Conservation (phyloP, 1,284 basidiomycete species). For the Ustilago trichophora region DNA sequence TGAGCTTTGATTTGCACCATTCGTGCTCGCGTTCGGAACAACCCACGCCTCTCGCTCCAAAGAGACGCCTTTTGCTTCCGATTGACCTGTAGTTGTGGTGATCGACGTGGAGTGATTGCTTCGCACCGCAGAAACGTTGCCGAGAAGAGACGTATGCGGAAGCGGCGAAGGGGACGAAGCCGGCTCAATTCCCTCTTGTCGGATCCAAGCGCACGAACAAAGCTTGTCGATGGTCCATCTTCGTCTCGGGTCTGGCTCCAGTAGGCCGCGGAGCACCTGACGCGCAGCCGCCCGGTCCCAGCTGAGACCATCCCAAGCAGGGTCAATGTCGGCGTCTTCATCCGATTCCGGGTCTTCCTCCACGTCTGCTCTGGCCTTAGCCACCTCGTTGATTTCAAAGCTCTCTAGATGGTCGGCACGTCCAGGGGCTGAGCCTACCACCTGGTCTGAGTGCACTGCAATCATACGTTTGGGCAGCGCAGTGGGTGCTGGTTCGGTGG, state of each 20-base stretch:
- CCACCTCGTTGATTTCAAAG: conserved; percentile 46
- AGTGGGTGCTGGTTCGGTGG: conserved; percentile 9
- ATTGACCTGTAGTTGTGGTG: neutral
- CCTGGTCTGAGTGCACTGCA: conserved; percentile 35
- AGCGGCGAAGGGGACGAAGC: neutral
- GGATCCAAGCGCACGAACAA: conserved; percentile 36
- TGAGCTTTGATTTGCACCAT: neutral
- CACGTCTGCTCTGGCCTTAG: conserved; percentile 42
- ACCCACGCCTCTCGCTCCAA: conserved; percentile 1
- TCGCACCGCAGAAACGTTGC: neutral
- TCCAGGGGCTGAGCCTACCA: conserved; percentile 47
- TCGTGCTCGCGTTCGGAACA: neutral
- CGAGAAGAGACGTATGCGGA: neutral
- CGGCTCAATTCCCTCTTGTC: conserved; percentile 8
- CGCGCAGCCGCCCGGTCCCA: conserved; percentile 53
- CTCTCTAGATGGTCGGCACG: conserved; percentile 32
- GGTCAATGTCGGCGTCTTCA: conserved; percentile 42
- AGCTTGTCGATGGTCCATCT: conserved; percentile 57
- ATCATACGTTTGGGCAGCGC: conserved; percentile 4
- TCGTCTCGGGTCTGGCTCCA: conserved; percentile 52
- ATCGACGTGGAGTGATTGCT: neutral
- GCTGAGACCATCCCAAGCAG: conserved; percentile 49
- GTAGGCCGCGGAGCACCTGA: conserved; percentile 47
- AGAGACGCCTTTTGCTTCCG: neutral
- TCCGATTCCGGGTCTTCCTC: conserved; percentile 57